Percentiles rank a stretch among this genome's conserved stretches.
phyloP scores from a whole-genome alignment of 2,329 filamentous ascomycete genomes.

The Sclerotinia glacialis region DNA sequence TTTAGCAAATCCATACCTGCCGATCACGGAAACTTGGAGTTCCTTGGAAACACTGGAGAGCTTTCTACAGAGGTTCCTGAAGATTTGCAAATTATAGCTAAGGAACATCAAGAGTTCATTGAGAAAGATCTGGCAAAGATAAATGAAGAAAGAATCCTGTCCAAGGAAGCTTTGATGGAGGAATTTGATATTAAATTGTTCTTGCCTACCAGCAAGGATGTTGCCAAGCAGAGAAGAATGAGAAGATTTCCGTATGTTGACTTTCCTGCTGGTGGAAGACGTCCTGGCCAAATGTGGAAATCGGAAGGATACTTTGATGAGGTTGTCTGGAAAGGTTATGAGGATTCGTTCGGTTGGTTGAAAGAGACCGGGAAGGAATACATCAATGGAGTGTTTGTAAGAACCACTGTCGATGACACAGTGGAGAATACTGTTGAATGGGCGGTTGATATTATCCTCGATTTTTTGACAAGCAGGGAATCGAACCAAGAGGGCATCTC shows the following conservation, averaged over 20 bases:
- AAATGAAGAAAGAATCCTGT: neutral
- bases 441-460: conserved; percentile 25
- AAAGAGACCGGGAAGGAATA: neutral
- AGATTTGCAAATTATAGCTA: neutral
- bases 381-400: conserved; percentile 22
- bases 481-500: neutral
- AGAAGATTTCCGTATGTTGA: conserved; percentile 26
- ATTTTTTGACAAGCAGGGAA: neutral
- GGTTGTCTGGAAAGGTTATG: conserved; percentile 32
- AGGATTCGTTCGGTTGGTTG: conserved; percentile 26
- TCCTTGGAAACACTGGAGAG: neutral
- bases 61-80: neutral
- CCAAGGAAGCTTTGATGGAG: conserved; percentile 14
- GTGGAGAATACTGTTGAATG: conserved; percentile 27
- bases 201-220: conserved; percentile 23
- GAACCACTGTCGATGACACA: conserved; percentile 19
- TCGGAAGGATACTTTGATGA: conserved; percentile 36
- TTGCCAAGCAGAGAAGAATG: conserved; percentile 27
- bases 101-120: neutral
- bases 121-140: neutral
- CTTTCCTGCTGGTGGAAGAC: conserved; percentile 21
- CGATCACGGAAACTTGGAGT: neutral
- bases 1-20: neutral
- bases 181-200: conserved; percentile 32
- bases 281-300: conserved; percentile 36